phyloP scores from a whole-genome alignment of 176 grass and related monocot genomes.

The Typha latifolia region DNA sequence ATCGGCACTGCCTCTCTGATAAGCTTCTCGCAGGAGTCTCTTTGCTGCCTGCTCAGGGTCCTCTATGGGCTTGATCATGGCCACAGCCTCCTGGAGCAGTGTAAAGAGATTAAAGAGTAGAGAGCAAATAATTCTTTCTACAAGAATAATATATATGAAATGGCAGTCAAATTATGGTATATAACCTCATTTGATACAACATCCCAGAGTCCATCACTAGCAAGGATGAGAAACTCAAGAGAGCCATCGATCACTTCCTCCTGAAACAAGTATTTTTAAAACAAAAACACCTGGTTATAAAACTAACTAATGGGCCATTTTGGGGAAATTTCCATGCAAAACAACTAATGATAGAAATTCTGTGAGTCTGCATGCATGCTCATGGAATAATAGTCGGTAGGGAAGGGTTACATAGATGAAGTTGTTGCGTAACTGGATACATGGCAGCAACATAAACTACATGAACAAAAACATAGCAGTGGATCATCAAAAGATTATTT shows the following conservation, averaged over 20 bases:
- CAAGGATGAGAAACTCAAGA: constrained; percentile 86
- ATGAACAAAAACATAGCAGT: too few relatives aligned
- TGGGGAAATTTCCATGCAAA: too few relatives aligned
- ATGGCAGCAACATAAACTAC: too few relatives aligned
- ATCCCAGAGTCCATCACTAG: constrained; percentile 85
- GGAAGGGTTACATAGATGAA: too few relatives aligned
- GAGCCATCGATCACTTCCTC: constrained; percentile 68
- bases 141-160: not conserved
- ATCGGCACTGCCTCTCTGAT: constrained; percentile 57
- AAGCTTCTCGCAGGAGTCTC: constrained; percentile 52
- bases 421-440: too few relatives aligned
- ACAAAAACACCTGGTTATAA: too few relatives aligned
- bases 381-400: too few relatives aligned
- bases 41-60: constrained; percentile 72
- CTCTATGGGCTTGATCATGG: constrained; percentile 60
- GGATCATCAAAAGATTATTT: too few relatives aligned
- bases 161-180: not conserved
- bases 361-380: too few relatives aligned
- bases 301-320: too few relatives aligned
- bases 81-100: constrained; percentile 49
- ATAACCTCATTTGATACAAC: constrained; percentile 82
- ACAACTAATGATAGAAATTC: too few relatives aligned
- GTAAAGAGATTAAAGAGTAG: not conserved
- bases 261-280: constrained; percentile 10
- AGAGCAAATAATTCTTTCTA: not conserved